A percentile compares a stretch with the other conserved stretches of the same genome.
phyloP scores from a whole-genome alignment of 2,329 filamentous ascomycete species.

The Trichoderma polysporum region DNA sequence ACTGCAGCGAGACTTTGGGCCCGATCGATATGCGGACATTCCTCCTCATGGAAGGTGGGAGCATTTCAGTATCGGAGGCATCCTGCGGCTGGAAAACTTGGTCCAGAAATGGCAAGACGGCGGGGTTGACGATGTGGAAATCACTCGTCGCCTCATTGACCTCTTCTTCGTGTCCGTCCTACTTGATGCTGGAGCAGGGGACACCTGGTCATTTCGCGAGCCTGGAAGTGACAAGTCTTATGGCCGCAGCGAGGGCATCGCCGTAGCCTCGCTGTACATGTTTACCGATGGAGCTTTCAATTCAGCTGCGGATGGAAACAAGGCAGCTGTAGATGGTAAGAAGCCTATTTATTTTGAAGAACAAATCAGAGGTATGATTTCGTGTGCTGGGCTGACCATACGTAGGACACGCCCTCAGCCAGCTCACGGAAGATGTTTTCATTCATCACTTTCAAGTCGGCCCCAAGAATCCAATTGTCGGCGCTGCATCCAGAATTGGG shows the following conservation, averaged over 20 bases:
- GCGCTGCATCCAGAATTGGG: slow-evolving; percentile 42
- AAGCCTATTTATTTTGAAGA: not conserved
- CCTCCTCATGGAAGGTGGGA: slow-evolving; percentile 61
- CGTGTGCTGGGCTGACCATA: not conserved
- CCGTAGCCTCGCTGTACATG: slow-evolving; percentile 52
- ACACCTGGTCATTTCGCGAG: slow-evolving; percentile 49
- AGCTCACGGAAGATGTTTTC: slow-evolving; percentile 36
- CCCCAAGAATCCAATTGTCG: slow-evolving; percentile 45
- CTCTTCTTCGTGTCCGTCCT: slow-evolving; percentile 62
- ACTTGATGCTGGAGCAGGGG: slow-evolving; percentile 55
- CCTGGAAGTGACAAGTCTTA: slow-evolving; percentile 36
- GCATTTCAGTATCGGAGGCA: slow-evolving; percentile 59
- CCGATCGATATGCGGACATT: slow-evolving; percentile 46
- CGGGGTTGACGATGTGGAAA: slow-evolving; percentile 44
- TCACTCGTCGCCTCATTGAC: slow-evolving; percentile 56
- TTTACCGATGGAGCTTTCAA: slow-evolving; percentile 44
- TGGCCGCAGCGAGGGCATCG: slow-evolving; percentile 51
- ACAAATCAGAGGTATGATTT: not conserved
- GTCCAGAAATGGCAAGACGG: slow-evolving; percentile 46
- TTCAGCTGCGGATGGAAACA: slow-evolving; percentile 20
- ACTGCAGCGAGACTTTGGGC: slow-evolving; percentile 50
- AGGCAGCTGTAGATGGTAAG: slow-evolving; percentile 38
- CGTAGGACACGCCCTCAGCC: slow-evolving; percentile 32
- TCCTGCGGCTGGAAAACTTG: slow-evolving; percentile 48
- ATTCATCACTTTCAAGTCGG: slow-evolving; percentile 45